Base-by-base conservation (phyloP, 768 basidiomycete genomes). In the Mycena galericulata region DNA sequence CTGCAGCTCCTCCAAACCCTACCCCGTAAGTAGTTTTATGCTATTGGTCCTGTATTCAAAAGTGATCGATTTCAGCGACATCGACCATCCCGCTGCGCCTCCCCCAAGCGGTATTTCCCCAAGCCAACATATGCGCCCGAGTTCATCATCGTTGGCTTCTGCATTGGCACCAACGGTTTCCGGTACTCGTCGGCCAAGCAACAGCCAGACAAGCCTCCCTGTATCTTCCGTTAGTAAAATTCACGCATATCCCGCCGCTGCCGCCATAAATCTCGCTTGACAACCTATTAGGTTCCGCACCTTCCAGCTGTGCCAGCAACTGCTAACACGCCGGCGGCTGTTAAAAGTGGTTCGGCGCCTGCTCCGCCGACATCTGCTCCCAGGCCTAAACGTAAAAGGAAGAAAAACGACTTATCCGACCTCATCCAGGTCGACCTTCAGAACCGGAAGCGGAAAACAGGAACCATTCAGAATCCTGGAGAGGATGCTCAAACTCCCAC, bases 371-470 rank as follows among this genome's bases (percentile, higher is more conserved):
- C 50, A 15, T 38, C 56, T 29, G n/a, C 41, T 12, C 32, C 46
- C 51, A 62, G 69, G 20, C 59, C 63, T 46, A 64, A 60, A 65
- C 36, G 43, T 1, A 62, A 54, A 67, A 73, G 57, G 59, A 80
- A 78, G 65, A 72, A 76, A 67, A 72, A 73, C 8, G 76, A 79
- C 56, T 55, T 79, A 14, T 61, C 74, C 12, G 68, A 75, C 11
- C 72, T 81, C 29, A 73, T 79, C 24, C 62, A 77, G 40, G 71
- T 69, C 34, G 81, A 82, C 70, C 59, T 81, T 8, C 68, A 76
- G 59, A 74, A 70, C 17, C 72, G 77, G 38, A 26, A 65, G 26
- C 34, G 65, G 45, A 65, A 57, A 47, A 38, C 4, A 27, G 41
- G 27, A 15, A 45, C 32, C 9, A 20, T 26, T 11, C 61, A 59